Evolutionary conservation across 257 asterid genomes (phyloP), one percentile per base, ranked within the genome.

Genomic region (Galeopsis tetrahit): DNA sequence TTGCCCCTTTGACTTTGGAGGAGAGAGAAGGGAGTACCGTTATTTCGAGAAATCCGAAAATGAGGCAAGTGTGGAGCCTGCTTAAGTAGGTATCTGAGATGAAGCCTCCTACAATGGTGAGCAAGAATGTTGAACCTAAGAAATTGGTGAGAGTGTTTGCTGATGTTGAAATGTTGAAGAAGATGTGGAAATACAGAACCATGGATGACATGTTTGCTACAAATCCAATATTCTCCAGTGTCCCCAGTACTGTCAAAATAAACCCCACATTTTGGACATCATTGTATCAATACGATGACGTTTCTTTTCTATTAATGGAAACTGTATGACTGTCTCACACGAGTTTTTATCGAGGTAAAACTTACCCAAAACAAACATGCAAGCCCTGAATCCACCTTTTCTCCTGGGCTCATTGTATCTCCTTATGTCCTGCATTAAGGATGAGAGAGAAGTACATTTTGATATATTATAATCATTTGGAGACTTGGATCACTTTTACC

Each of bases 101-200:
- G 77, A 80, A 84, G 44, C 88, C 86, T 48, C 92, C 86, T 28
- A 84, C 39, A 39, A 87, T 72, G 51, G 89, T 82, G 69, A 86
- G 86, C 73, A 82, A 74, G 83, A 82, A 87, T 5, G 92, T 87
- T 42, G 88, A 84, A 14, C 92, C 89, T 75, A 87, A 7, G 74
- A 84, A 87, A 77, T 84, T 84, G 57, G 89, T 84, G 59, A 80
- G 82, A 4, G 85, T 70, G 78, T 84, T 87, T 35, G 89, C 86
- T 9, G 89, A 78, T 1, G 78, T 40, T 8, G 85, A 71, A 31
- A 75, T 36, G 61, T 70, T 55, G 56, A 80, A 85, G 44, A 66
- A 80, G 38, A 77, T 68, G 71, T 77, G 78, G 77, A 85, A 85
- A 67, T 85, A 80, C 40, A 85, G 82, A 53, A 80, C 83, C 83